A percentile compares a stretch with the other conserved stretches of the same genome.
phyloP scores from a whole-genome alignment of 2,329 filamentous ascomycete genomes.

The Monilinia polystroma region DNA sequence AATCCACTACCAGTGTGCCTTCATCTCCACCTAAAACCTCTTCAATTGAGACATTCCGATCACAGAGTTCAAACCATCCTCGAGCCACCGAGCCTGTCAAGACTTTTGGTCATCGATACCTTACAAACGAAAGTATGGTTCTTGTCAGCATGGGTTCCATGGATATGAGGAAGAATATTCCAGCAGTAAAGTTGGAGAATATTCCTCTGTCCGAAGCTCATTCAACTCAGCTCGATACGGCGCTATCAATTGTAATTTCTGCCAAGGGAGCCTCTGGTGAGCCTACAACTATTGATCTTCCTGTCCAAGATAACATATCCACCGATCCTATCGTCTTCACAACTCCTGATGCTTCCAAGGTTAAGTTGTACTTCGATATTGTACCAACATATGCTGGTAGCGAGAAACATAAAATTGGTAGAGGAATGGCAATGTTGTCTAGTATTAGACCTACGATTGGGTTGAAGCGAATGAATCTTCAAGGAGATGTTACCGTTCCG shows the following conservation, averaged over 20 bases:
- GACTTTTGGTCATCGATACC: conserved; percentile 92
- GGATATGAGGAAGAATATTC: conserved; percentile 80
- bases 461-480: conserved; percentile 82
- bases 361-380: conserved; percentile 91
- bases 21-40: conserved; percentile 52
- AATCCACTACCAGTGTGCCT: conserved; percentile 28
- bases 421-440: conserved; percentile 83
- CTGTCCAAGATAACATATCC: conserved; percentile 88
- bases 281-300: conserved; percentile 84
- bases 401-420: conserved; percentile 83
- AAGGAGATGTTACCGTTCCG: conserved; percentile 88
- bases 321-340: conserved; percentile 93
- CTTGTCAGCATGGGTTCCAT: conserved; percentile 92
- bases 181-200: conserved; percentile 81
- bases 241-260: conserved; percentile 85
- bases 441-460: conserved; percentile 81
- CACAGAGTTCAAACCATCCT: conserved; percentile 44
- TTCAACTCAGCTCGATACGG: conserved; percentile 89
- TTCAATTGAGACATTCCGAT: conserved; percentile 61
- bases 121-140: conserved; percentile 84
- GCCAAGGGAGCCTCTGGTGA: conserved; percentile 84
- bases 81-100: conserved; percentile 77
- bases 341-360: conserved; percentile 71
- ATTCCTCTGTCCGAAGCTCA: conserved; percentile 88
- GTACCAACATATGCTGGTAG: conserved; percentile 92